phyloP scores from a whole-genome alignment of 2,329 filamentous ascomycete genomes.

The Elsinoe fawcettii region DNA sequence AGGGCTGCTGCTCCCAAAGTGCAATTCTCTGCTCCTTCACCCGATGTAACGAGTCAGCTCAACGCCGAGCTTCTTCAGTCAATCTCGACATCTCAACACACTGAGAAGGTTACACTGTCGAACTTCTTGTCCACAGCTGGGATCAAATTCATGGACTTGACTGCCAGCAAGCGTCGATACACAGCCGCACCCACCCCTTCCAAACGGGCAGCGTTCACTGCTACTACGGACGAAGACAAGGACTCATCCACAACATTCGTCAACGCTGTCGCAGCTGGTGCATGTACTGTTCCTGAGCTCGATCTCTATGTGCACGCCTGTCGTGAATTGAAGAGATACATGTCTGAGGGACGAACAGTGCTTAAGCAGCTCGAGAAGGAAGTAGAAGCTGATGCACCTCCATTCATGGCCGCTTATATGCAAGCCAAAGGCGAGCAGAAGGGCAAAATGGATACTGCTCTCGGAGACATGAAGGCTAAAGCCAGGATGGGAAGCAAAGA shows the following conservation, averaged over 20 bases:
- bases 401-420: conserved; percentile 86
- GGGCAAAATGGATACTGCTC: conserved; percentile 85
- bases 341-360: conserved; percentile 81
- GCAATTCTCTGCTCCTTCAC: conserved; percentile 19
- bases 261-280: conserved; percentile 75
- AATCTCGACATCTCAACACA: conserved; percentile 15
- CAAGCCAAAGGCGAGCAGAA: conserved; percentile 76
- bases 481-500: conserved; percentile 85
- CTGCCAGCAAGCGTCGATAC: conserved; percentile 86
- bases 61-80: background rate
- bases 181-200: conserved; percentile 56
- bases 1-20: conserved; percentile 33
- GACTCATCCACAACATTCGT: conserved; percentile 45
- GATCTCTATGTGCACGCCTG: conserved; percentile 93
- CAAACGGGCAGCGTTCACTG: conserved; percentile 18
- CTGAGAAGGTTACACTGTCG: conserved; percentile 56
- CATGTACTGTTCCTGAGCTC: conserved; percentile 85
- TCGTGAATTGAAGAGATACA: conserved; percentile 92
- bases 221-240: conserved; percentile 21
- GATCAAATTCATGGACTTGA: conserved; percentile 97
- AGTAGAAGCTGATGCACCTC: conserved; percentile 81
- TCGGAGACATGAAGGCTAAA: conserved; percentile 94
- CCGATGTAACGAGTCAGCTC: conserved; percentile 20
- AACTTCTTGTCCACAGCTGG: conserved; percentile 93
- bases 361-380: conserved; percentile 86